A percentile compares a stretch with the other conserved stretches of the same genome.
Conservation (phyloP, 2,329 filamentous ascomycete genomes). For the Drechslerella dactyloides region DNA sequence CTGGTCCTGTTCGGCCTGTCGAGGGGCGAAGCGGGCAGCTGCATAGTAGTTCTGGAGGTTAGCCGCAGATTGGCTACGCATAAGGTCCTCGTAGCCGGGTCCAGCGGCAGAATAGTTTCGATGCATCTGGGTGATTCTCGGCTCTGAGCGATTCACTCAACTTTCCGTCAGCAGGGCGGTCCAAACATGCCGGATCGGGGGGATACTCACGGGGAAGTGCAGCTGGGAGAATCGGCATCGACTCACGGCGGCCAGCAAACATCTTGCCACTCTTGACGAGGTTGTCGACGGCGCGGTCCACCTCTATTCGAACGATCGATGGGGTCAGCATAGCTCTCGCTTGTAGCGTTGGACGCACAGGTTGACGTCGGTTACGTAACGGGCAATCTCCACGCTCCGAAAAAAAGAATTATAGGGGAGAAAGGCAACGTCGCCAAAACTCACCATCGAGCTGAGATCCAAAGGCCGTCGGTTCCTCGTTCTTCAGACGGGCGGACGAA, state of each 20-base stretch:
- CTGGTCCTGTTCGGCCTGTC: slow-evolving; percentile 91
- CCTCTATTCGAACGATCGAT: slow-evolving; percentile 68
- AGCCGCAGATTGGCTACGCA: slow-evolving; percentile 73
- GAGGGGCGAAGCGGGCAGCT: slow-evolving; percentile 86
- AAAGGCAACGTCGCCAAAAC: slow-evolving; percentile 57
- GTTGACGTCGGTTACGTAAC: neutral
- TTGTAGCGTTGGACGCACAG: slow-evolving; percentile 12
- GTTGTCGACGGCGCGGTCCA: slow-evolving; percentile 94
- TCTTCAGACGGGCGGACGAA: slow-evolving; percentile 58
- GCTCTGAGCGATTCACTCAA: slow-evolving; percentile 41
- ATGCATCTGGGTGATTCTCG: slow-evolving; percentile 50
- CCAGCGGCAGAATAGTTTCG: slow-evolving; percentile 55
- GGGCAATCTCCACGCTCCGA: neutral
- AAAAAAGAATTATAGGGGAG: slow-evolving; percentile 3
- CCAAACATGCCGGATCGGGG: slow-evolving; percentile 57
- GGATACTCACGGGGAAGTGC: slow-evolving; percentile 62
- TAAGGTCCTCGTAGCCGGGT: slow-evolving; percentile 62
- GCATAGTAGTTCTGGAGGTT: slow-evolving; percentile 95
- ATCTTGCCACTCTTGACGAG: slow-evolving; percentile 95
- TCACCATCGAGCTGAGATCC: slow-evolving; percentile 87
- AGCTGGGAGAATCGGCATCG: slow-evolving; percentile 69
- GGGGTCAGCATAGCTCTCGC: slow-evolving; percentile 35
- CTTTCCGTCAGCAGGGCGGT: slow-evolving; percentile 51
- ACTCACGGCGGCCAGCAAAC: slow-evolving; percentile 84
- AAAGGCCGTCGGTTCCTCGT: slow-evolving; percentile 78